Percentiles rank a stretch among this genome's conserved stretches.
Conservation (phyloP, 202 grass and related monocot species). For the Elaeis oleifera region DNA sequence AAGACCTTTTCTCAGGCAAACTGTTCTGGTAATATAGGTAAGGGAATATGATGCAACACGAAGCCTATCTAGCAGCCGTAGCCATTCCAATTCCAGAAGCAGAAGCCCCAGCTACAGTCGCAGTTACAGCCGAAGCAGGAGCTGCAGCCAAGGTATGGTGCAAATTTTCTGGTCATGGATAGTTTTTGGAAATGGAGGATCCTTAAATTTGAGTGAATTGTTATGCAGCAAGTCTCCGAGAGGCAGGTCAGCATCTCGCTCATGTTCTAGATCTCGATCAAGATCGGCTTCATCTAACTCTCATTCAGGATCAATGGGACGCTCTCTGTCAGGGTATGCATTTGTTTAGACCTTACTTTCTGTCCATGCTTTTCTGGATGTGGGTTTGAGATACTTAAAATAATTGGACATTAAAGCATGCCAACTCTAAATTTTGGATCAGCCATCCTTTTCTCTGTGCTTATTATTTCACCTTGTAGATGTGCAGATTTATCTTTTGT, state of each 20-base stretch:
- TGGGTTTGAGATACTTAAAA: too few relatives aligned
- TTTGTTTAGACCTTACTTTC: neutral
- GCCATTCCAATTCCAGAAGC: constrained; percentile 64
- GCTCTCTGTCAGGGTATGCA: constrained; percentile 44
- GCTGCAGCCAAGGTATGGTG: constrained; percentile 46
- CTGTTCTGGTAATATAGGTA: constrained; percentile 35
- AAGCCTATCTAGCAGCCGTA: constrained; percentile 44
- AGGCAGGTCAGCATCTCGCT: constrained; percentile 36
- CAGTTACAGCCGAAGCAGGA: constrained; percentile 36
- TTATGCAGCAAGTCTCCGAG: constrained; percentile 35
- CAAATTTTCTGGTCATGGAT: neutral
- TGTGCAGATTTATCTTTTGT: too few relatives aligned
- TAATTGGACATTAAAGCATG: too few relatives aligned
- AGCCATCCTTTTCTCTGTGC: too few relatives aligned
- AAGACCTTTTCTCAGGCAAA: neutral
- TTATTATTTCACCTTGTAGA: too few relatives aligned
- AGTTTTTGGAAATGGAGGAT: too few relatives aligned
- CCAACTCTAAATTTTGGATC: too few relatives aligned
- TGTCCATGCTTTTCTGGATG: too few relatives aligned
- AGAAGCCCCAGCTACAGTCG: constrained; percentile 47
- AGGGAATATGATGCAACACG: constrained; percentile 45
- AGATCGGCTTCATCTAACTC: constrained; percentile 74
- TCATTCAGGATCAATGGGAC: constrained; percentile 55
- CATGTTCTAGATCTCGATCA: constrained; percentile 64
- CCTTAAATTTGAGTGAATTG: too few relatives aligned